These are phyloP conservation scores for Cornus florida DNA, from an alignment of 148 eudicot species.

Conservation along the genomic window DNA sequence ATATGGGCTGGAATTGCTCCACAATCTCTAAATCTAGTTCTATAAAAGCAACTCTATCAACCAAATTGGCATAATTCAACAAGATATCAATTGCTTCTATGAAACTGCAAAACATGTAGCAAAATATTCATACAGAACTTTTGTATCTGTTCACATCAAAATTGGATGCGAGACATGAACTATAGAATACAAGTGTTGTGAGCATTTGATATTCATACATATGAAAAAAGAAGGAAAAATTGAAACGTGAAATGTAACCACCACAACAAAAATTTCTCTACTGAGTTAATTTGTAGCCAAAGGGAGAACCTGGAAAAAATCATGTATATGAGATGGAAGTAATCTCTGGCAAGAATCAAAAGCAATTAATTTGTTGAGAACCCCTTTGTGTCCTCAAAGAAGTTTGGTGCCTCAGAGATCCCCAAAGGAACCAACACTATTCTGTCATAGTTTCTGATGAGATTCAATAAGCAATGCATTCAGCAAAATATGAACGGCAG, in stretches of 20 bases:
- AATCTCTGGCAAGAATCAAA: not conserved
- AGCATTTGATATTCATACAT: constrained; percentile 7
- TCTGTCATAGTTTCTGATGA: constrained; percentile 63
- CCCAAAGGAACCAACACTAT: constrained; percentile 4
- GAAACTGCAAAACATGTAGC: not conserved
- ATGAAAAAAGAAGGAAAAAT: not conserved
- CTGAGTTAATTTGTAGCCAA: constrained; percentile 14
- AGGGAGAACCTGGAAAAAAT: constrained; percentile 28
- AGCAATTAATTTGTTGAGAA: not conserved
- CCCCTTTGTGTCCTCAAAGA: not conserved
- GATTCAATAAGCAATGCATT: constrained; percentile 92
- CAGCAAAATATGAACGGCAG: constrained; percentile 76
- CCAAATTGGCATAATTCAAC: not conserved
- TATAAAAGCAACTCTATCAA: constrained; percentile 4
- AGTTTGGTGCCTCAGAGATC: constrained; percentile 7
- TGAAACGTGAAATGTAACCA: constrained; percentile 12
- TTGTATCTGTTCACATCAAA: constrained; percentile 26
- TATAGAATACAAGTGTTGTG: constrained; percentile 22
- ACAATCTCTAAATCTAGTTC: not conserved
- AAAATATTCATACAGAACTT: constrained; percentile 25
- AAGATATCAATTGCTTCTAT: constrained; percentile 7
- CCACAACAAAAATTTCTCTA: constrained; percentile 19
- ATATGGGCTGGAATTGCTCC: too few species aligned
- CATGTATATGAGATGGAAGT: not conserved
- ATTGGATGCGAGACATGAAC: constrained; percentile 22